Evolutionary conservation across 1,139 yeast species (phyloP), one percentile per base, ranked within the genome.

Genomic region (Geotrichum phurueaensis): DNA sequence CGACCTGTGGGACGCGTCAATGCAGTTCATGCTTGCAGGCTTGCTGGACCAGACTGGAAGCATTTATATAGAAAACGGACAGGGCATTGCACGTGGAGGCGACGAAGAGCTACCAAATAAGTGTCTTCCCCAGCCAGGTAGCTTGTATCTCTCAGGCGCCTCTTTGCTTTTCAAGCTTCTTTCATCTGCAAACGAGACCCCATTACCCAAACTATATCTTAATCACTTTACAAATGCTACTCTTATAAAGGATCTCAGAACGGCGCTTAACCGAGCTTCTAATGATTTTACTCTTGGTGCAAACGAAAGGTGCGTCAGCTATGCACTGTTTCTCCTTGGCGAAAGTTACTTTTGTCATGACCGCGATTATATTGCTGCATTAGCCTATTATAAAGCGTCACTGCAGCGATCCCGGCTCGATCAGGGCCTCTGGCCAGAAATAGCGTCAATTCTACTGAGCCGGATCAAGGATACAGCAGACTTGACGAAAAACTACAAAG

Each of bases 21-120:
- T 80, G 63, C 74, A 75, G 63, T 71, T 81, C 55, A 82, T 87
- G 84, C 73, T 87, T 9, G 89, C 85, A 0, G 82, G 84, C 60
- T 70, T 87, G 29, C 74, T 85, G 62, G 76, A 75, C 12, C 57
- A 73, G 27, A 73, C 81, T 1, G 85, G 85, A 0, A 73, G 71
- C 7, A n/a, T 15, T 39, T 70, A 82, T 0, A 70, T 83, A 9
- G 76, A 79, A 0, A 67, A 72, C 1, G 74, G 73, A 22, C 65
- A 70, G 20, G 76, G 82, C 0, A 69, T 71, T 53, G 69, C 71
- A 2, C 62, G 68, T 3, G 72, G 70, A 29, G 60, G 63, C 0
- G 67, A 69, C 10, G 70, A 69, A 49, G 67, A 63, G 27, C 62
- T 68, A 6, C 70, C 76, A 1, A 65, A 71, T 1, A 62, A 73